phyloP scores from a whole-genome alignment of 2,329 filamentous ascomycete genomes.

The Neurospora sp. region DNA sequence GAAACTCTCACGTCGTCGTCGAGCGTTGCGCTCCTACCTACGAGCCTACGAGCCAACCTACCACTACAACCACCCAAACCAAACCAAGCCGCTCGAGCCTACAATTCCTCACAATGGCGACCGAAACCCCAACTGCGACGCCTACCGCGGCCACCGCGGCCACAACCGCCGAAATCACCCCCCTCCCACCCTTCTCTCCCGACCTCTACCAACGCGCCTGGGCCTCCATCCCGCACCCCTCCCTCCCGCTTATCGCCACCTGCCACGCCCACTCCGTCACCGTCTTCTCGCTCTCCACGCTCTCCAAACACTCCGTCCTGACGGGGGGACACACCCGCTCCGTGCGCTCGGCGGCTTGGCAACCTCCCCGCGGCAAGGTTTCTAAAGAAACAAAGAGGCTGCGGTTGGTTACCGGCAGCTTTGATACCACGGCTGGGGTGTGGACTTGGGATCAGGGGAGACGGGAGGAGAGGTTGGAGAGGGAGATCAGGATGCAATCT shows the following conservation, averaged over 20 bases:
- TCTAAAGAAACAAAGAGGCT: conserved; percentile 40
- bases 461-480: conserved; percentile 11
- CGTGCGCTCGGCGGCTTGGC: conserved; percentile 82
- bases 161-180: conserved; percentile 23
- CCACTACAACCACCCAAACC: not conserved
- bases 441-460: conserved; percentile 52
- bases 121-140: not conserved
- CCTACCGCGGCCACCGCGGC: not conserved
- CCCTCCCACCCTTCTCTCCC: conserved; percentile 42
- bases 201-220: conserved; percentile 67
- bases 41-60: not conserved
- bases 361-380: conserved; percentile 48
- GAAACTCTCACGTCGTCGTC: not conserved
- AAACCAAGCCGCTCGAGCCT: not conserved
- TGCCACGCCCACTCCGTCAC: conserved; percentile 80
- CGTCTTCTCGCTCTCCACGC: conserved; percentile 77
- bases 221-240: conserved; percentile 77
- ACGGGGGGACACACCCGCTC: conserved; percentile 85
- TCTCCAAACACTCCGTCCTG: conserved; percentile 69
- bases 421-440: conserved; percentile 82
- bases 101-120: not conserved
- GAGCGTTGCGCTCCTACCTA: not conserved
- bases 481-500: conserved; percentile 10
- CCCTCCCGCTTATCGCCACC: conserved; percentile 79
- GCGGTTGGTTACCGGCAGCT: conserved; percentile 83